Conservation (phyloP, 441 rosid species). For the Melianthus villosus region DNA sequence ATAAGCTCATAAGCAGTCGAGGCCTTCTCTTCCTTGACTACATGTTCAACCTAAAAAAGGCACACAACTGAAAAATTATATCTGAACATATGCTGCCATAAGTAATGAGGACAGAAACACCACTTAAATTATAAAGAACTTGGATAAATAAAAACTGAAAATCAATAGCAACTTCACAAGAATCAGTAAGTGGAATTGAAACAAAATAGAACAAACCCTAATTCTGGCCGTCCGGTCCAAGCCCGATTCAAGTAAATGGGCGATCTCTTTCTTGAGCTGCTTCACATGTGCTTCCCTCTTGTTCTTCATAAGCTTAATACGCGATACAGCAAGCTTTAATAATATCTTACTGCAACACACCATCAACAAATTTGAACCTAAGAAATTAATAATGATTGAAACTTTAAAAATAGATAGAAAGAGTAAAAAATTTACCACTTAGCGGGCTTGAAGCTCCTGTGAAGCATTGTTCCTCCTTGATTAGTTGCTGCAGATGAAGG, state of each 20-base stretch:
- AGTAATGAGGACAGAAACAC: too few species aligned
- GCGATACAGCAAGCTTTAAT: conserved; percentile 54
- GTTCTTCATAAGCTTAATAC: conserved; percentile 63
- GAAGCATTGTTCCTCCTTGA: conserved; percentile 31
- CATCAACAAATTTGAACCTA: too few species aligned
- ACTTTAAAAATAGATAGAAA: background rate
- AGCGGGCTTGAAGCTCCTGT: conserved; percentile 73
- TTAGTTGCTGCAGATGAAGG: too few species aligned
- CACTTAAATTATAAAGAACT: too few species aligned
- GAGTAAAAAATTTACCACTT: conserved; percentile 38
- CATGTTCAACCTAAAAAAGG: conserved; percentile 70
- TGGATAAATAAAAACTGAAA: too few species aligned
- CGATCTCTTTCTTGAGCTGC: conserved; percentile 65
- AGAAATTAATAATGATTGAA: background rate
- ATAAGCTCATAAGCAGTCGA: conserved; percentile 72
- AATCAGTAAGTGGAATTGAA: too few species aligned
- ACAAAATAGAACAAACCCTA: background rate
- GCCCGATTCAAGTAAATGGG: conserved; percentile 63
- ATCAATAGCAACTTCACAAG: too few species aligned
- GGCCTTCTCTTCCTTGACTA: conserved; percentile 85
- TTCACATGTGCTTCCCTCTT: conserved; percentile 51
- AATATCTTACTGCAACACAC: conserved; percentile 55
- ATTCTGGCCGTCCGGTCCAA: conserved; percentile 19
- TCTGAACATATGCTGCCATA: too few species aligned
- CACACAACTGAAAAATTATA: background rate